Base-by-base conservation (phyloP, 169 alveolate genomes). In the Eimeria nieschulzi region DNA sequence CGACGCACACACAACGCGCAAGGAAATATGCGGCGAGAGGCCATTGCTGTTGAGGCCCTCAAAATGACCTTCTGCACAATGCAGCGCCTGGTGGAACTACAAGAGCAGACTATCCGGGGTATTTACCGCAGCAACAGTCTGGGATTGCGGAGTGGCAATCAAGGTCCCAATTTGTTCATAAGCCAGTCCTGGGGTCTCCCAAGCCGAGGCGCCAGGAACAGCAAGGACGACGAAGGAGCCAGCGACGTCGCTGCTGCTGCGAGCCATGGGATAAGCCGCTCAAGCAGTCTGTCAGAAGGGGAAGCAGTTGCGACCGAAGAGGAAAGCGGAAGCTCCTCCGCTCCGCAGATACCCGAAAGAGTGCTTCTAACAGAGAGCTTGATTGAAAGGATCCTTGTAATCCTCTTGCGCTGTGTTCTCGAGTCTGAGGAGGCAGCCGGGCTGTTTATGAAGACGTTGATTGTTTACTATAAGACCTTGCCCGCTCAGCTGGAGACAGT, bases 401-500 rank as follows among this genome's bases (percentile, higher is more conserved):
- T 56, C 55, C 73, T 79, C 68, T 55, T 79, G 23, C 55, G 87
- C 0, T 79, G 87, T 23, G 87, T 79, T 5, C 9, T 70, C 17
- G 73, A 70, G 13, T 79, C 87, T 10, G 13, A 33, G 9, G 7
- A 17, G 12, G 87, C 87, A 25, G 87, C 87, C 9, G 25, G 63
- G 70, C 87, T 79, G 7, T 64, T 79, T 9, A 15, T 79, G 59
- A 21, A 39, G 25, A 79, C 87, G 9, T 55, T 79, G 13, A 7
- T 79, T 54, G 21, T 56, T 25, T 10, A 39, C 73, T 79, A 55
- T 25, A 79, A 39, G 87, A 19, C 23, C 59, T 54, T 79, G 59
- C 87, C 87, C 9, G 9, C 66, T 23, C 87, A 79, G 56, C 87
- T 79, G 73, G 87, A 79, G 55, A 64, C 87, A 12, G 72, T 56